Evolutionary conservation across 352 stramenopile genomes (phyloP).

Genomic region (Pythium angustatum): DNA sequence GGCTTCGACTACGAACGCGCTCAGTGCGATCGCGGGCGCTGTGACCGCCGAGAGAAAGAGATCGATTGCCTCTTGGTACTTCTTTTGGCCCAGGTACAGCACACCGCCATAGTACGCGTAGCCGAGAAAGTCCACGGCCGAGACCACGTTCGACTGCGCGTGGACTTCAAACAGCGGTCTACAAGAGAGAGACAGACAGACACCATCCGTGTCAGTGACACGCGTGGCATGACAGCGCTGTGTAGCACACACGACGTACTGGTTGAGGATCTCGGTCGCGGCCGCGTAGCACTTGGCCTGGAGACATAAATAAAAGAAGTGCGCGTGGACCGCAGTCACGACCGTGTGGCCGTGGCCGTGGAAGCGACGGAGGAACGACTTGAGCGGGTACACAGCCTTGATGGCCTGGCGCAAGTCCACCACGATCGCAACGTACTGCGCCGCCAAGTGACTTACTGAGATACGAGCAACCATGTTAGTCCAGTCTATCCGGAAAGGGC

Average conservation of each 20-base stretch:
- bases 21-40: slow-evolving; percentile 66
- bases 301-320: slow-evolving; percentile 83
- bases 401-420: slow-evolving; percentile 57
- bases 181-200: background rate
- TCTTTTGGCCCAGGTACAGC: slow-evolving; percentile 74
- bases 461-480: background rate
- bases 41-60: slow-evolving; percentile 77
- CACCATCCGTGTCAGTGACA: background rate
- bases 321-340: slow-evolving; percentile 65
- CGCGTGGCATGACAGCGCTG: background rate
- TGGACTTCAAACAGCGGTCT: slow-evolving; percentile 79
- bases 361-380: slow-evolving; percentile 65
- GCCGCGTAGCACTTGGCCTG: slow-evolving; percentile 80
- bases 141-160: slow-evolving; percentile 51
- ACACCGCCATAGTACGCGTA: slow-evolving; percentile 87
- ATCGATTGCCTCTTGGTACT: slow-evolving; percentile 70
- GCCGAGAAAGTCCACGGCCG: slow-evolving; percentile 64
- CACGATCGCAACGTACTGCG: slow-evolving; percentile 49
- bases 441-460: slow-evolving; percentile 52
- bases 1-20: slow-evolving; percentile 77
- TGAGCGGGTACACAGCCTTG: slow-evolving; percentile 68
- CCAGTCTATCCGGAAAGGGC: too few species aligned
- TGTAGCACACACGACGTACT: slow-evolving; percentile 40
- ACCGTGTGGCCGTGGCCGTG: slow-evolving; percentile 50
- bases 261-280: slow-evolving; percentile 60